phyloP scores from a whole-genome alignment of 2,329 filamentous ascomycete genomes.

The Pyrenochaeta sp. region DNA sequence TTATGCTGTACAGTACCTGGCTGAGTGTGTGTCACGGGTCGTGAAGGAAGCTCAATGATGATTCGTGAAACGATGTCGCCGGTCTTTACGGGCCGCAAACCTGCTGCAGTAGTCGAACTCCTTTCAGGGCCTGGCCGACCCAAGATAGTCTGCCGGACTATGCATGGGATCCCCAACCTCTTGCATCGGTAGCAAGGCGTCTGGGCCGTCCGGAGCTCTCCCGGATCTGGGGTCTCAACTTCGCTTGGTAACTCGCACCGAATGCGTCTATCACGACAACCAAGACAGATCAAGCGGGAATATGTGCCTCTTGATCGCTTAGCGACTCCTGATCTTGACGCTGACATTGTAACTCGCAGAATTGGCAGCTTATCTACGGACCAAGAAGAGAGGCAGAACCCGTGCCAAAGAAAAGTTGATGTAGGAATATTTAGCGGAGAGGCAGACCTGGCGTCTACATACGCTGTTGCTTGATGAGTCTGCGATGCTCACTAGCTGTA shows the following conservation, averaged over 20 bases:
- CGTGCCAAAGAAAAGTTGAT: not conserved
- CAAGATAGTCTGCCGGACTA: conserved; percentile 22
- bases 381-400: not conserved
- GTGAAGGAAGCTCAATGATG: not conserved
- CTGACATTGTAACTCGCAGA: conserved; percentile 6
- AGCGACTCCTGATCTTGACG: conserved; percentile 5
- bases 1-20: not conserved
- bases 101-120: conserved; percentile 9
- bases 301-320: conserved; percentile 24
- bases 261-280: conserved; percentile 28
- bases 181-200: conserved; percentile 26
- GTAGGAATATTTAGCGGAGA: not conserved
- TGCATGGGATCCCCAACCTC: conserved; percentile 19
- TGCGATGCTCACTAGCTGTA: not conserved
- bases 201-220: conserved; percentile 21
- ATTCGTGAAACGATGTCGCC: not conserved
- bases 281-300: conserved; percentile 27
- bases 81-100: not conserved
- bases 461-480: not conserved
- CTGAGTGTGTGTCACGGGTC: not conserved
- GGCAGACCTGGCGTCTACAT: not conserved
- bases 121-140: conserved; percentile 14
- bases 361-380: not conserved
- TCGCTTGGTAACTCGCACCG: conserved; percentile 24
- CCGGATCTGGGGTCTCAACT: conserved; percentile 19